Evolutionary conservation across 495 filamentous ascomycete species (phyloP).

Genomic region (Hypoxylon lienhwacheense): DNA sequence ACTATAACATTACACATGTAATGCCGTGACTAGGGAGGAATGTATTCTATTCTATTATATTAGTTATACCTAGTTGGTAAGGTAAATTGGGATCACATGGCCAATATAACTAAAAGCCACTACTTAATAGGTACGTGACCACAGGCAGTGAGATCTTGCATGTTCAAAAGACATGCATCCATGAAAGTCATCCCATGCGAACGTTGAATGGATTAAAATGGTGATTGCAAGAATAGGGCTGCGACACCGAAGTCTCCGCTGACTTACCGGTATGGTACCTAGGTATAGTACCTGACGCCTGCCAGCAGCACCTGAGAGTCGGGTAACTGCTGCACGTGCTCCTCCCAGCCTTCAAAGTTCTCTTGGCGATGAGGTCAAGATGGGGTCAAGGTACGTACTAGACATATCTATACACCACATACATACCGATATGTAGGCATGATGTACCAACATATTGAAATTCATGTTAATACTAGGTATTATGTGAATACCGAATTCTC

Average conservation of each 20-base stretch:
- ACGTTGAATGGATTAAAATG: conserved; percentile 1
- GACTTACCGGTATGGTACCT: too few species aligned
- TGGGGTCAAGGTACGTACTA: not conserved
- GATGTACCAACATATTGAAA: too few species aligned
- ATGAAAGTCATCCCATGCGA: conserved; percentile 12
- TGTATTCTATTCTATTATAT: conserved; percentile 4
- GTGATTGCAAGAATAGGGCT: conserved; percentile 20
- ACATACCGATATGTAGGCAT: not conserved
- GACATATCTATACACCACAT: not conserved
- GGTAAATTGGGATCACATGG: conserved; percentile 30
- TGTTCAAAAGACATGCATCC: conserved; percentile 11
- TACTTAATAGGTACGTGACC: too few species aligned
- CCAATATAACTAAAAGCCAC: conserved; percentile 20
- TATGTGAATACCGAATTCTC: too few species aligned
- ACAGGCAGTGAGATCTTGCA: conserved; percentile 22
- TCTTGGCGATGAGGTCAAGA: conserved; percentile 25
- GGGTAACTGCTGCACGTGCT: conserved; percentile 28
- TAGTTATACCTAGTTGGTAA: too few species aligned
- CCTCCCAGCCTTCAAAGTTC: conserved; percentile 12
- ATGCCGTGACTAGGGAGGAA: not conserved
- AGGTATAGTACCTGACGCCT: conserved; percentile 17
- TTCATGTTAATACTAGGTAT: too few species aligned
- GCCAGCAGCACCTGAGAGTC: conserved; percentile 26
- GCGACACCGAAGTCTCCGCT: conserved; percentile 27
- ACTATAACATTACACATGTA: too few species aligned